Conservation (phyloP, 2,329 filamentous ascomycete genomes). For the Alternaria sp. region DNA sequence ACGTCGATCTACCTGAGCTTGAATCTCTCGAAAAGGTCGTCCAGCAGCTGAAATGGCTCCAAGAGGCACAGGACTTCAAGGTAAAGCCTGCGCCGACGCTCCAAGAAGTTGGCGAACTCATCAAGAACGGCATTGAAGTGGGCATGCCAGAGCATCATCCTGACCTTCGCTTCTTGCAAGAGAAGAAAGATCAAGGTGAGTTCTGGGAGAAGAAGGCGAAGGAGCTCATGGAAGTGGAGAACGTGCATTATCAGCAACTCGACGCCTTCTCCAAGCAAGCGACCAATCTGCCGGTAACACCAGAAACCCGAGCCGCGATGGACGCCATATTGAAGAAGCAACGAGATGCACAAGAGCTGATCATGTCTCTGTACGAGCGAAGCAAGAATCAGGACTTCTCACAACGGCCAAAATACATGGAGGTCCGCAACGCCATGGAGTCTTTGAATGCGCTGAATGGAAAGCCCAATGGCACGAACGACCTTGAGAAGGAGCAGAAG, state of each 20-base stretch:
- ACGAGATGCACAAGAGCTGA: conserved; percentile 88
- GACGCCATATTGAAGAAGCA: conserved; percentile 96
- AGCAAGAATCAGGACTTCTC: conserved; percentile 77
- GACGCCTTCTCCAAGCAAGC: conserved; percentile 90
- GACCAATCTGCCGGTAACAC: conserved; percentile 76
- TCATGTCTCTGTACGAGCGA: conserved; percentile 79
- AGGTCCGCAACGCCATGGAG: conserved; percentile 90
- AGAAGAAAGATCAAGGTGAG: conserved; percentile 77
- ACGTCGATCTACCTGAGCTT: conserved; percentile 88
- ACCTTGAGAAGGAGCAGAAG: conserved; percentile 92
- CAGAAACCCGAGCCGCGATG: conserved; percentile 79
- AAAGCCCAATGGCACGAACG: conserved; percentile 87
- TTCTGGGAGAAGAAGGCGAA: conserved; percentile 92
- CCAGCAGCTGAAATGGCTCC: conserved; percentile 87
- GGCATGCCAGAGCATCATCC: conserved; percentile 82
- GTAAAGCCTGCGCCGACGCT: conserved; percentile 70
- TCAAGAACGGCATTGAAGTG: conserved; percentile 77
- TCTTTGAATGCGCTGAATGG: conserved; percentile 88
- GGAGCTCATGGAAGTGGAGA: conserved; percentile 89
- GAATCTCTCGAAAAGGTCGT: conserved; percentile 80
- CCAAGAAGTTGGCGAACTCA: conserved; percentile 77
- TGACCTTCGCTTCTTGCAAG: conserved; percentile 75
- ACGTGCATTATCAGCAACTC: conserved; percentile 91
- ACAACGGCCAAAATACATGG: conserved; percentile 83
- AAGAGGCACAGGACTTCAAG: conserved; percentile 71